phyloP scores from a whole-genome alignment of 148 eudicot genomes.

The Agrostemma githago region DNA sequence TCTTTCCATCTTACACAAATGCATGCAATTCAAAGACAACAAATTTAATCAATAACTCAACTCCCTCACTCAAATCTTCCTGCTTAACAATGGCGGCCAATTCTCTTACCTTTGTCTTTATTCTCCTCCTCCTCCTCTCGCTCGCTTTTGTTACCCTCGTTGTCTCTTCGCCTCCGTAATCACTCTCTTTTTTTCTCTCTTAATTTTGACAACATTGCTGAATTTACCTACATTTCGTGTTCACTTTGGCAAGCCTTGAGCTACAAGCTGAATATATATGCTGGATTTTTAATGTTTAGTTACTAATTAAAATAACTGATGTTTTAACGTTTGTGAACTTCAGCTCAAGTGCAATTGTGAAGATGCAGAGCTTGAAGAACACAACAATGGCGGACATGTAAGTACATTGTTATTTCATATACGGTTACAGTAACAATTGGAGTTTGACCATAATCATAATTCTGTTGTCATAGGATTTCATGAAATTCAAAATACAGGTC shows the following conservation, averaged over 20 bases:
- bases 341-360: slow-evolving; percentile 25
- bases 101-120: slow-evolving; percentile 17
- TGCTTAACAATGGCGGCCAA: slow-evolving; percentile 29
- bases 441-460: neutral
- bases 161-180: slow-evolving; percentile 17
- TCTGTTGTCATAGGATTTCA: too few species aligned
- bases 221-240: slow-evolving; percentile 8
- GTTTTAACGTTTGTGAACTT: neutral
- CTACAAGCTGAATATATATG: too few species aligned
- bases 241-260: neutral
- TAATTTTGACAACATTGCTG: too few species aligned
- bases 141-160: slow-evolving; percentile 10
- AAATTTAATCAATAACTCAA: neutral
- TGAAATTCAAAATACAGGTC: too few species aligned
- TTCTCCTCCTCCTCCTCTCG: slow-evolving; percentile 22
- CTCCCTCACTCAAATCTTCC: neutral
- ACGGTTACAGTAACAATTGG: slow-evolving; percentile 22
- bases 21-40: neutral
- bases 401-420: slow-evolving; percentile 13
- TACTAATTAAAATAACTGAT: too few species aligned
- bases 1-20: neutral
- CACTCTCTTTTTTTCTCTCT: neutral
- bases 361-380: slow-evolving; percentile 31
- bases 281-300: too few species aligned
- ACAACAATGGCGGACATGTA: slow-evolving; percentile 34